Evolutionary conservation across 1,284 basidiomycete species (phyloP), one percentile per base, ranked within the genome.

Genomic region (Leucoagaricus sp.): DNA sequence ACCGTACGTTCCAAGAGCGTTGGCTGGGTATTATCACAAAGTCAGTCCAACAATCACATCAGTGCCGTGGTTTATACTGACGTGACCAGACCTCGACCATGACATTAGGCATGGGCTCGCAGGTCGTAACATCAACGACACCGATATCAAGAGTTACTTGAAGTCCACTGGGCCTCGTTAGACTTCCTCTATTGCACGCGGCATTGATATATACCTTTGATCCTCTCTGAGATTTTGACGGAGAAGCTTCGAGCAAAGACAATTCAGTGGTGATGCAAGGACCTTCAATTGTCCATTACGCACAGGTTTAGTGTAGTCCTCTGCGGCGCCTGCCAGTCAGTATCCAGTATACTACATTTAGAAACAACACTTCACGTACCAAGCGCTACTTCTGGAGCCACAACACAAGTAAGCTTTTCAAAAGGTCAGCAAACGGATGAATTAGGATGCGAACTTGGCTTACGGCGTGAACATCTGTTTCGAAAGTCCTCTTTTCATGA

Each of bases 21-120:
- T 57, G 19, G 46, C 59, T 57, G 8, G 53, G 36, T 21, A 19
- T 40, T 34, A 40, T 58, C 52, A 13, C 58, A 44, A 69, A 68
- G 47, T 69, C 69, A 25, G 65, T 65, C 65, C 38, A 49, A 57
- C 12, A 28, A 17, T 2, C 29, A n/a, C n/a, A 10, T 55, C 60
- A 34, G n/a, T 15, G 28, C 53, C 34, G 12, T 25, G 4, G 12
- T 15, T 31, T n/a, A 25, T 50, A 10, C 69, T 63, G 55, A 75
- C 74, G 59, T 50, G 68, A 69, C 75, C 86, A 88, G 45, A 87
- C 71, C 61, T 88, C 86, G 41, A 85, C 73, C 49, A 85, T 75
- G 29, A 78, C 78, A 66, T 80, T 73, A 25, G 69, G 64, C 7
- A 84, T 68, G 15, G 84, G 82, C 59, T 81, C 67, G 68, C 84